Base-by-base conservation (phyloP, 345 rosid species). In the Eucalyptus cloeziana region DNA sequence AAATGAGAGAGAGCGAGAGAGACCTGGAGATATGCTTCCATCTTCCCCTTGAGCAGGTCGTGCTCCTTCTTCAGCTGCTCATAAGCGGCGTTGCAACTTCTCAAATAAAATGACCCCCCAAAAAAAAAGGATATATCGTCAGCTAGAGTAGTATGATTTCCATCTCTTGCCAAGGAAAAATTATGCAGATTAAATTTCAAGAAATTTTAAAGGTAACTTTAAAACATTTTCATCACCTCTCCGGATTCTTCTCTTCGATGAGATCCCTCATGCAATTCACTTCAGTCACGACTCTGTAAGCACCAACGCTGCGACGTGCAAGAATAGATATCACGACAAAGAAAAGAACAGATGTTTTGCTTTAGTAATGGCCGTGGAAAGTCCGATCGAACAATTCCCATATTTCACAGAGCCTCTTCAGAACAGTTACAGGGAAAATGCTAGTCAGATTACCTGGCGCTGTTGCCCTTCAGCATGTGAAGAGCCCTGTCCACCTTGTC, bases 11-110 rank as follows among this genome's bases (percentile, higher is more conserved):
- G 45, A 67, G 76, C 8, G 80, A 33, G 83, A 71, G 81, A 37
- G 81, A 92, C 93, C 92, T 90, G 58, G 88, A 91, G 89, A 58
- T 92, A 92, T 16, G 88, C 24, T 62, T 40, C 86, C 49, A 93
- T 85, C 89, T 89, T 93, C 24, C 16, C 54, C 88, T 50, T 93
- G 13, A 93, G 87, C 60, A 15, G 47, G 30, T 47, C 80, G 45
- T 67, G 64, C 83, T 91, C 92, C 45, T 16, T 31, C 52, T 83
- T 92, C 79, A 92, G 54, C 88, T 87, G 87, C 85, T 83, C 27
- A 8, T 92, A 40, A 5, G 91, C 4, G 19, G 54, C 89, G 67
- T 19, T 90, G 30, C 45, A 47, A 12, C 92, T 92, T 91, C 71
- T 67, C 69, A 87, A n/a, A 64, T 62, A 64, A 69, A 76, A 37